Conservation (phyloP, 2,329 filamentous ascomycete species). For the Colletotrichum melonis region DNA sequence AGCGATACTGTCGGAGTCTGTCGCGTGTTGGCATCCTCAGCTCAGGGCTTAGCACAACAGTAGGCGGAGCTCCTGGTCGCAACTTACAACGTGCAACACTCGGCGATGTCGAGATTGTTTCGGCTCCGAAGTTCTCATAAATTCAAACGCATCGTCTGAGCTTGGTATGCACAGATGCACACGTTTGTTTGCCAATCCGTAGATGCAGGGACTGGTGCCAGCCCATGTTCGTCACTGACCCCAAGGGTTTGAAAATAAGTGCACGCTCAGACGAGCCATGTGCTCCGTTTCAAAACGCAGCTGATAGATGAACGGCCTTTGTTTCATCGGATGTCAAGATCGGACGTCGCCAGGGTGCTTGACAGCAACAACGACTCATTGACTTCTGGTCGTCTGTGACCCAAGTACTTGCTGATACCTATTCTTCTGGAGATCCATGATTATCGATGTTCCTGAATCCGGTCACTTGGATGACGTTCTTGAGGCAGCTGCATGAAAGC, state of each 20-base stretch:
- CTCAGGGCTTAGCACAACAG: neutral
- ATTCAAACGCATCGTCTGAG: neutral
- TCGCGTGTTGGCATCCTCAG: neutral
- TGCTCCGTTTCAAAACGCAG: conserved; percentile 23
- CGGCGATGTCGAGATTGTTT: neutral
- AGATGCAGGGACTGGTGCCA: neutral
- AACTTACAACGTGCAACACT: neutral
- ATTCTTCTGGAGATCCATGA: neutral
- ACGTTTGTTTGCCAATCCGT: neutral
- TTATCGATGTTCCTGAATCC: neutral
- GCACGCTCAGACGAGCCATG: conserved; percentile 26
- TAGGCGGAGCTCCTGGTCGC: neutral
- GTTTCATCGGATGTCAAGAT: conserved; percentile 30
- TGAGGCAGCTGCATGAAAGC: neutral
- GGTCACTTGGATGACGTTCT: neutral
- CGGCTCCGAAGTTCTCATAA: neutral
- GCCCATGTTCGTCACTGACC: neutral
- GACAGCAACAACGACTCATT: neutral
- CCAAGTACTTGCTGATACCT: neutral
- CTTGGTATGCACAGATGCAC: neutral
- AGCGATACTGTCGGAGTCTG: neutral
- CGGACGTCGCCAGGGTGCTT: conserved; percentile 13
- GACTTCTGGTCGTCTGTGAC: neutral
- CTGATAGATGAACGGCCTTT: conserved; percentile 3
- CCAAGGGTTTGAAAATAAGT: neutral